Evolutionary conservation across 495 filamentous ascomycete genomes (phyloP).

Genomic region (Cercophora samala): DNA sequence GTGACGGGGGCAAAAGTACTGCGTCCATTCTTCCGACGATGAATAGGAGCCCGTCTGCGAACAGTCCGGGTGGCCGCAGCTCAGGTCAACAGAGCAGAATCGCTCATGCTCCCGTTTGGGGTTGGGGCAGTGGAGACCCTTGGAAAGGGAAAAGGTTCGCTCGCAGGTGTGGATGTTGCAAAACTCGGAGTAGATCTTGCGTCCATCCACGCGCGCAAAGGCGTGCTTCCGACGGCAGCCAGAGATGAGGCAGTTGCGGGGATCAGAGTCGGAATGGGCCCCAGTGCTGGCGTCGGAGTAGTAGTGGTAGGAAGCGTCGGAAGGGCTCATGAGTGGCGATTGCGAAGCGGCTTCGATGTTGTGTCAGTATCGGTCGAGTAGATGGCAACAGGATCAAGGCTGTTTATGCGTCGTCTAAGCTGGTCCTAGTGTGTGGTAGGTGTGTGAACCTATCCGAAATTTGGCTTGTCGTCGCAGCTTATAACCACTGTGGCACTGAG

Average conservation of each 20-base stretch:
- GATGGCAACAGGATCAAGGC: too few species aligned
- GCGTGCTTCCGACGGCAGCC: slow-evolving; percentile 18
- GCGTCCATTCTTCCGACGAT: slow-evolving; percentile 3
- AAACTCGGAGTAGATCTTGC: slow-evolving; percentile 16
- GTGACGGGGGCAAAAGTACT: slow-evolving; percentile 16
- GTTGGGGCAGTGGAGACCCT: slow-evolving; percentile 13
- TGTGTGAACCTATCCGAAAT: background rate
- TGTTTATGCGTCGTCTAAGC: too few species aligned
- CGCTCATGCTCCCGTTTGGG: slow-evolving; percentile 7
- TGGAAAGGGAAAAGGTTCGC: background rate
- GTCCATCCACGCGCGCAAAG: background rate
- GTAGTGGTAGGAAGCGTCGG: slow-evolving; percentile 1
- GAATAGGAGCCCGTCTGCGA: slow-evolving; percentile 2
- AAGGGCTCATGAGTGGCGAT: background rate
- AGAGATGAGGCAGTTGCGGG: slow-evolving; percentile 15
- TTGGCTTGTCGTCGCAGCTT: background rate
- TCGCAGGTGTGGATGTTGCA: slow-evolving; percentile 18
- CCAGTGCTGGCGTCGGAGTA: slow-evolving; percentile 4
- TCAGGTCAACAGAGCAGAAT: slow-evolving; percentile 13
- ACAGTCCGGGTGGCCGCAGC: slow-evolving; percentile 16
- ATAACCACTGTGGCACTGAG: background rate
- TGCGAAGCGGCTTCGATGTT: background rate
- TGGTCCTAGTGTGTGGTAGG: background rate
- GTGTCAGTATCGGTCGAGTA: too few species aligned
- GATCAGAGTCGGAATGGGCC: slow-evolving; percentile 14